Conservation (phyloP, 768 basidiomycete genomes). For the Lactifluus subvellereus region DNA sequence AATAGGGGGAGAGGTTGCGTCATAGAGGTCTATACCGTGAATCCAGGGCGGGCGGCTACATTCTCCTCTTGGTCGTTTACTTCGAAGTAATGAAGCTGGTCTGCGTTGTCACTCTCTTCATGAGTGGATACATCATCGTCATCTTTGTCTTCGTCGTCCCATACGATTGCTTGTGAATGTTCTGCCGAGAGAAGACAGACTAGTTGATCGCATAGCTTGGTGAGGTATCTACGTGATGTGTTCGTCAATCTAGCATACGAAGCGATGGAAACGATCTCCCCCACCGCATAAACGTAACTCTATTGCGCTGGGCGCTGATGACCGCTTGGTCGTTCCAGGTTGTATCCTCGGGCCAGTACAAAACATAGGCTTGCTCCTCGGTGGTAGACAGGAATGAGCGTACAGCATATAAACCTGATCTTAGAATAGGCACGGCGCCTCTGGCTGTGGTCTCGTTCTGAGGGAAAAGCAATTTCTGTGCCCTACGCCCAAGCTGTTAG, state of each 20-base stretch:
- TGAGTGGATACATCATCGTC: not conserved
- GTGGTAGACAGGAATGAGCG: constrained; percentile 16
- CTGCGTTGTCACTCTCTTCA: not conserved
- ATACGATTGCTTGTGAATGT: not conserved
- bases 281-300: constrained; percentile 58
- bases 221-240: not conserved
- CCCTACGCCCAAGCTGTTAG: constrained; percentile 10
- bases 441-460: constrained; percentile 5
- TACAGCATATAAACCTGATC: constrained; percentile 47
- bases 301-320: constrained; percentile 43
- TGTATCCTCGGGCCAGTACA: constrained; percentile 56
- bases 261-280: not conserved
- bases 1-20: too few relatives aligned
- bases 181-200: not conserved
- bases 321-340: constrained; percentile 51
- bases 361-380: constrained; percentile 36
- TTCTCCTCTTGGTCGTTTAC: not conserved
- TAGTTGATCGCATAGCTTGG: not conserved
- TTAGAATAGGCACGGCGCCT: constrained; percentile 30
- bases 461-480: constrained; percentile 18
- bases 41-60: not conserved
- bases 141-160: not conserved
- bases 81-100: not conserved
- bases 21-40: not conserved
- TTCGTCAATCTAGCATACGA: not conserved